Percentiles rank a stretch among this genome's conserved stretches.
Evolutionary conservation across 805 yeast species (phyloP).

Genomic region (Ogataea kodamae): DNA sequence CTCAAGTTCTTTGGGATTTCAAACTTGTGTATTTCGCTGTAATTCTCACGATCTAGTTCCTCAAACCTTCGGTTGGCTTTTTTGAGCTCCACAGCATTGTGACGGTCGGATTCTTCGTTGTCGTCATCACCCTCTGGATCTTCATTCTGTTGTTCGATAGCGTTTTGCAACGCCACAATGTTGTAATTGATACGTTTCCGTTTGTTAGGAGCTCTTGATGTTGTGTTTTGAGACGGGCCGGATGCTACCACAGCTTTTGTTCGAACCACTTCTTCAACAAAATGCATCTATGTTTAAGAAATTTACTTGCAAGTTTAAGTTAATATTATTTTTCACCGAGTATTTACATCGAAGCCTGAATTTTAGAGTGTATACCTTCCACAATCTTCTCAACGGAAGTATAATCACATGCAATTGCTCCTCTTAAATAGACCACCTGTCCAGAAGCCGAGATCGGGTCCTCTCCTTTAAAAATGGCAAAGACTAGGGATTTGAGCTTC

Average conservation of each 20-base stretch:
- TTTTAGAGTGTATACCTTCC: slow-evolving; percentile 16
- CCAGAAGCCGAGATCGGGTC: slow-evolving; percentile 12
- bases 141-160: slow-evolving; percentile 27
- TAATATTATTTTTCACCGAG: too few relatives aligned
- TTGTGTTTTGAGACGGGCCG: slow-evolving; percentile 6
- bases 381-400: slow-evolving; percentile 18
- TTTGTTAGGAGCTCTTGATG: slow-evolving; percentile 16
- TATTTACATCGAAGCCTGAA: slow-evolving; percentile 10
- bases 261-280: slow-evolving; percentile 11
- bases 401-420: slow-evolving; percentile 29
- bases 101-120: slow-evolving; percentile 27
- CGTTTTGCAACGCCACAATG: slow-evolving; percentile 26
- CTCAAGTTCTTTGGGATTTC: slow-evolving; percentile 37
- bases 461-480: slow-evolving; percentile 21
- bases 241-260: slow-evolving; percentile 2
- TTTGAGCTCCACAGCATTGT: slow-evolving; percentile 31
- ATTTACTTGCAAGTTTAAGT: too few relatives aligned
- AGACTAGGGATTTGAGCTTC: slow-evolving; percentile 8
- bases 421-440: slow-evolving; percentile 21
- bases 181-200: slow-evolving; percentile 35
- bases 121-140: slow-evolving; percentile 32
- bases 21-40: slow-evolving; percentile 35
- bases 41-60: slow-evolving; percentile 43
- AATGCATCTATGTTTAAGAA: slow-evolving; percentile 5
- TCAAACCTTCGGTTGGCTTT: slow-evolving; percentile 37